A percentile compares a stretch with the other conserved stretches of the same genome.
These are phyloP conservation scores for Nakaseomyces nivariensis DNA, from an alignment of 1,139 yeast species.

Conservation along the genomic window DNA sequence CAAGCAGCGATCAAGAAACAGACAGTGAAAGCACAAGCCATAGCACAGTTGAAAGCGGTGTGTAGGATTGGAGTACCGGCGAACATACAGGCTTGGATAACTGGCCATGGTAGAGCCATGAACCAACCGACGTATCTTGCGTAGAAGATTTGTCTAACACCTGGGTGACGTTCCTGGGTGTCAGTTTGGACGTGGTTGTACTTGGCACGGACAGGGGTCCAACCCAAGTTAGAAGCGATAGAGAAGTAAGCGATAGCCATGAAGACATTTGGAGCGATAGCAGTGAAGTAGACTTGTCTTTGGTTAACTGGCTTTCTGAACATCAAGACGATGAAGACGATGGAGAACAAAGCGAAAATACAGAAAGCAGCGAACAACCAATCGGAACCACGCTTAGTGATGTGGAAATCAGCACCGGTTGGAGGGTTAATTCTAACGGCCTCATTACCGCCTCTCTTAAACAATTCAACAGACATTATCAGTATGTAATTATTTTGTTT, in stretches of 20 bases:
- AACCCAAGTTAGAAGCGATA: slow-evolving; percentile 60
- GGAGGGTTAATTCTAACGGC: slow-evolving; percentile 16
- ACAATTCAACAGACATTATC: slow-evolving; percentile 7
- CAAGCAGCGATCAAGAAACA: slow-evolving; percentile 46
- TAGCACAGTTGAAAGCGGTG: slow-evolving; percentile 34
- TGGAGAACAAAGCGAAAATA: slow-evolving; percentile 13
- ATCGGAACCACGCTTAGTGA: slow-evolving; percentile 18
- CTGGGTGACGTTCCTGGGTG: slow-evolving; percentile 29
- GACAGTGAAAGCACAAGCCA: slow-evolving; percentile 43
- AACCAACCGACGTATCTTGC: slow-evolving; percentile 61
- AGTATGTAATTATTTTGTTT: background rate
- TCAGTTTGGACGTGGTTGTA: slow-evolving; percentile 42
- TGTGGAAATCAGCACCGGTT: slow-evolving; percentile 17
- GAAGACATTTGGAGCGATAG: slow-evolving; percentile 38
- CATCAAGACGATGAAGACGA: slow-evolving; percentile 46
- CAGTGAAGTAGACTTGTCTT: slow-evolving; percentile 14
- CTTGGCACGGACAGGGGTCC: slow-evolving; percentile 44
- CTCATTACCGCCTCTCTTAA: slow-evolving; percentile 19
- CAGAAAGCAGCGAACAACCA: slow-evolving; percentile 34
- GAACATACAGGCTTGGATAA: slow-evolving; percentile 39
- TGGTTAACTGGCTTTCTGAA: slow-evolving; percentile 14
- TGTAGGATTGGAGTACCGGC: slow-evolving; percentile 35
- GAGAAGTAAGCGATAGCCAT: slow-evolving; percentile 49
- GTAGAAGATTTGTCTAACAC: slow-evolving; percentile 54
- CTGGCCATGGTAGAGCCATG: slow-evolving; percentile 46